Evolutionary conservation across 176 grass and related monocot genomes (phyloP).

Genomic region (Hsuehochloa calcarea): DNA sequence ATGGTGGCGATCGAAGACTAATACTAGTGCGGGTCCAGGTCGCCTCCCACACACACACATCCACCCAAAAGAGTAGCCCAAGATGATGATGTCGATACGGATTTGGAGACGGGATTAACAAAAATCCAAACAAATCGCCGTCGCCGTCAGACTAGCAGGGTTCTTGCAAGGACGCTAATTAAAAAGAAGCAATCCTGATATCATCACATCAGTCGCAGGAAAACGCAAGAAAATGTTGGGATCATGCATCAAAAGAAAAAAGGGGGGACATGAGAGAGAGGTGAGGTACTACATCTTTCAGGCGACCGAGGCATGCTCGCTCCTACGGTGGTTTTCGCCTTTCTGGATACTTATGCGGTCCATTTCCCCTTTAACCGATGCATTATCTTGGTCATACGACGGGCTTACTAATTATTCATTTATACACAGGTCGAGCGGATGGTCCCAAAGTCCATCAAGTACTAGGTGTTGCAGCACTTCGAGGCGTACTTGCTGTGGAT

Average conservation of each 20-base stretch:
- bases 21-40: constrained; percentile 22
- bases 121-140: neutral
- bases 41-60: neutral
- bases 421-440: too few relatives aligned
- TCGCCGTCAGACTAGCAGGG: neutral
- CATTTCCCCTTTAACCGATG: too few relatives aligned
- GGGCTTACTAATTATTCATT: too few relatives aligned
- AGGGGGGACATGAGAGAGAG: neutral
- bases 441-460: too few relatives aligned
- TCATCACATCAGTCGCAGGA: neutral
- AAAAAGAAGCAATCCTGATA: neutral
- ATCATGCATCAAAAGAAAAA: neutral
- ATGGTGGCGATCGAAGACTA: neutral
- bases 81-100: neutral
- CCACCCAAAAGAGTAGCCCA: neutral
- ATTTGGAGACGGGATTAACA: neutral
- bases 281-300: too few relatives aligned
- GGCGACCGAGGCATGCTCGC: too few relatives aligned
- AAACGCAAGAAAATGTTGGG: neutral
- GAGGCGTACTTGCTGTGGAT: too few relatives aligned
- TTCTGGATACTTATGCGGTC: too few relatives aligned
- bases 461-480: too few relatives aligned
- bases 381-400: too few relatives aligned
- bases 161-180: neutral
- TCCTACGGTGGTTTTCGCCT: too few relatives aligned